Percentiles rank a stretch among this genome's conserved stretches.
Evolutionary conservation across 495 filamentous ascomycete genomes (phyloP).

Genomic region (Neurospora sp.): DNA sequence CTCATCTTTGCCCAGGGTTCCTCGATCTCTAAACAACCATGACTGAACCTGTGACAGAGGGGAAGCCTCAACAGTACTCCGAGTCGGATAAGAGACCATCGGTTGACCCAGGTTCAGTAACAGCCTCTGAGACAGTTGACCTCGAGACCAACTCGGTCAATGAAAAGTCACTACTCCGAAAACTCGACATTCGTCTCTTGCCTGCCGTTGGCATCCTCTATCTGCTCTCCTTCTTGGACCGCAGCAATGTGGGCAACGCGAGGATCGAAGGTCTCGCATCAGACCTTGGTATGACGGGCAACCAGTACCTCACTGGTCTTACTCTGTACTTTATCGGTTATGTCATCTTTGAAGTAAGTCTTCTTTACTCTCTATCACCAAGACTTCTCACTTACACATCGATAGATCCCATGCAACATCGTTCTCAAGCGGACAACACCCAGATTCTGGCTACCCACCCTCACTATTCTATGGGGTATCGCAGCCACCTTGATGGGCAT

Average conservation of each 20-base stretch:
- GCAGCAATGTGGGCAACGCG: slow-evolving; percentile 56
- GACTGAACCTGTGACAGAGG: neutral
- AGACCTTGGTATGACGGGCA: slow-evolving; percentile 58
- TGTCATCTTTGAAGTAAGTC: slow-evolving; percentile 39
- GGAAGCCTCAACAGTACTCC: neutral
- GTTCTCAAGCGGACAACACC: slow-evolving; percentile 63
- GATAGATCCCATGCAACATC: slow-evolving; percentile 60
- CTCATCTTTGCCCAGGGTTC: neutral
- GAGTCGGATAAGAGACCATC: slow-evolving; percentile 1
- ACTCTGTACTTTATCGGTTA: slow-evolving; percentile 73
- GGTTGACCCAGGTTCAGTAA: slow-evolving; percentile 2
- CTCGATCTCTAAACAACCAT: neutral
- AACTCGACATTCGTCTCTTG: slow-evolving; percentile 53
- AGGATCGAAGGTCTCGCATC: slow-evolving; percentile 51
- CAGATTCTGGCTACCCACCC: slow-evolving; percentile 41
- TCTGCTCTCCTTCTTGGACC: slow-evolving; percentile 62
- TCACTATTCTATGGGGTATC: slow-evolving; percentile 41
- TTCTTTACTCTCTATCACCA: neutral
- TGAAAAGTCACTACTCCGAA: slow-evolving; percentile 53
- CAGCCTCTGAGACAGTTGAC: slow-evolving; percentile 15
- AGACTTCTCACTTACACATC: neutral
- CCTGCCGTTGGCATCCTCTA: slow-evolving; percentile 62
- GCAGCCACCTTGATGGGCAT: slow-evolving; percentile 64
- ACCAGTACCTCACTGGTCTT: slow-evolving; percentile 61
- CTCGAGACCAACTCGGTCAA: slow-evolving; percentile 29